Evolutionary conservation across 208 protist species (phyloP).

Genomic region (Plasmodiophora brassicae): DNA sequence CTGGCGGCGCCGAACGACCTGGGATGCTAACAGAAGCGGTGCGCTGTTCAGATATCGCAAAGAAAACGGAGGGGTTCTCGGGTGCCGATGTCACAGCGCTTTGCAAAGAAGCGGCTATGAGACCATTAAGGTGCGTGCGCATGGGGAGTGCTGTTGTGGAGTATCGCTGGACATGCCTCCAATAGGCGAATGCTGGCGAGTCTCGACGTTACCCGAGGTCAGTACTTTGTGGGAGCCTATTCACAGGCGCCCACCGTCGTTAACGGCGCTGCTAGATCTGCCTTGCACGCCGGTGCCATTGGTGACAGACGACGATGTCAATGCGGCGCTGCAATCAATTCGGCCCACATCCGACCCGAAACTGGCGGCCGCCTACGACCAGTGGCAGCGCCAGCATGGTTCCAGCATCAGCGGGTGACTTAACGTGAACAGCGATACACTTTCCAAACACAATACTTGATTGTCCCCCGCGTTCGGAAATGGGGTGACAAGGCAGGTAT

Average conservation of each 20-base stretch:
- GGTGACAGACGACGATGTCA: background rate
- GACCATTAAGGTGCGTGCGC: constrained; percentile 34
- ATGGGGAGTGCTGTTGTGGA: background rate
- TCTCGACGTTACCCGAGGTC: background rate
- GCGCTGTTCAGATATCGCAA: background rate
- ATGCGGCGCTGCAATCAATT: background rate
- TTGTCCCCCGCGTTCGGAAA: no score
- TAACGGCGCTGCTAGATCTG: no score
- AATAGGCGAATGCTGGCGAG: background rate
- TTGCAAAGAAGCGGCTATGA: constrained; percentile 56
- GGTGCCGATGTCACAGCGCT: constrained; percentile 46
- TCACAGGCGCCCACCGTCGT: no score
- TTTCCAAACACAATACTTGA: no score
- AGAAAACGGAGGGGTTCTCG: constrained; percentile 48
- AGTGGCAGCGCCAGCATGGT: background rate
- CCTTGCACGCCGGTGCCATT: no score
- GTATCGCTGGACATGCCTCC: background rate
- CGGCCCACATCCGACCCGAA: background rate
- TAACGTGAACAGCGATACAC: no score
- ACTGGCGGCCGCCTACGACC: background rate
- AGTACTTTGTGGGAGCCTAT: no score
- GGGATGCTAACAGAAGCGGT: no score
- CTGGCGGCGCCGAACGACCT: background rate
- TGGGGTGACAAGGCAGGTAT: no score
- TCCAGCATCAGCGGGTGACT: background rate